These are phyloP conservation scores for Pseudotulostoma volvatum DNA, from an alignment of 495 filamentous ascomycete species.

Conservation along the genomic window DNA sequence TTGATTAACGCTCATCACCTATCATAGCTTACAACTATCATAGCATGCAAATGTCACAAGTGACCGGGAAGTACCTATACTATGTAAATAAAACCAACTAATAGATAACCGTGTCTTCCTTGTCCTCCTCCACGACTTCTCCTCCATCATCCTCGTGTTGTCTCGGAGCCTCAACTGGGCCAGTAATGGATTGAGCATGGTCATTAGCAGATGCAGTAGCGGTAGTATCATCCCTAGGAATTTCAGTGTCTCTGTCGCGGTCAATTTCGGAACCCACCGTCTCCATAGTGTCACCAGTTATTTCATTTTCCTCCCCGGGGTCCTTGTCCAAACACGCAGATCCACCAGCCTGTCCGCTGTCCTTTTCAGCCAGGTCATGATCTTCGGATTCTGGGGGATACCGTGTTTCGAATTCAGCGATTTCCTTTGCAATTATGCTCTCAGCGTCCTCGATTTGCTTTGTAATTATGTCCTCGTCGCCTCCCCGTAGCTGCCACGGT, in stretches of 20 bases:
- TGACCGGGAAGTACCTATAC: no score
- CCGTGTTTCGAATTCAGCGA: slow-evolving; percentile 30
- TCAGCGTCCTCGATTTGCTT: slow-evolving; percentile 42
- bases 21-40: no score
- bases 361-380: slow-evolving; percentile 1
- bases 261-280: slow-evolving; percentile 16
- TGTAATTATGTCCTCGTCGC: slow-evolving; percentile 44
- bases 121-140: slow-evolving; percentile 60
- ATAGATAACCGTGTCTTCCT: slow-evolving; percentile 78
- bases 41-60: no score
- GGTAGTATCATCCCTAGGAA: slow-evolving; percentile 7
- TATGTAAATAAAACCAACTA: no score
- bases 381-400: slow-evolving; percentile 13
- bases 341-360: background rate
- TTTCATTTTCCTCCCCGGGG: slow-evolving; percentile 9
- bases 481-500: slow-evolving; percentile 59
- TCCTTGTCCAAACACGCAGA: slow-evolving; percentile 8
- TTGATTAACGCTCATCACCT: no score
- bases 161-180: slow-evolving; percentile 15
- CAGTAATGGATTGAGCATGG: slow-evolving; percentile 2
- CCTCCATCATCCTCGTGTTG: slow-evolving; percentile 45
- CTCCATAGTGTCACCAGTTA: slow-evolving; percentile 8
- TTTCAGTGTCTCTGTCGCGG: slow-evolving; percentile 10
- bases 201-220: slow-evolving; percentile 5
- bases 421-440: slow-evolving; percentile 32